Evolutionary conservation across 2,329 filamentous ascomycete genomes (phyloP).

Genomic region (Fusarium tjaetaba): DNA sequence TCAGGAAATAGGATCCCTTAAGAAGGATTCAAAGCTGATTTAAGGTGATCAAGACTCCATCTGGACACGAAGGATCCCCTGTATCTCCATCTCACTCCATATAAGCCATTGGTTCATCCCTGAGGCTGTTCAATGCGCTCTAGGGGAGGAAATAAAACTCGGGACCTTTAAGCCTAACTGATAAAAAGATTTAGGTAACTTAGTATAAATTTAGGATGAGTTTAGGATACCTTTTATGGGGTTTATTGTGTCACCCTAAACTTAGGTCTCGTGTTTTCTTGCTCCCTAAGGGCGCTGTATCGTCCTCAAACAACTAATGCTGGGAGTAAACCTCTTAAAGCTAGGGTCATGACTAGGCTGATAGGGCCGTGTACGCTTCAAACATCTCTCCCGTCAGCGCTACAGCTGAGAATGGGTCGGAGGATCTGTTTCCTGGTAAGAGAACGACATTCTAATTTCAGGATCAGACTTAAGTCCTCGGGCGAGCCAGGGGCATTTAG

Average conservation of each 20-base stretch:
- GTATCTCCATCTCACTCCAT: slow-evolving; percentile 5
- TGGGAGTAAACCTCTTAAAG: neutral
- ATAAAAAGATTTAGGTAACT: no score
- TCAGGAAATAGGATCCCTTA: neutral
- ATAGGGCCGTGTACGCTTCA: slow-evolving; percentile 9
- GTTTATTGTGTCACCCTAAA: no score
- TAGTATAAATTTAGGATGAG: no score
- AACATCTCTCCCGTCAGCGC: neutral
- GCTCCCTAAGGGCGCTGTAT: no score
- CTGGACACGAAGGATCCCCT: slow-evolving; percentile 13
- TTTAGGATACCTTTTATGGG: no score
- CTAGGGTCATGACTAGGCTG: slow-evolving; percentile 8
- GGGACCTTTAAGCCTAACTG: no score
- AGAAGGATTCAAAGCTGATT: slow-evolving; percentile 2
- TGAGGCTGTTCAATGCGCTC: neutral
- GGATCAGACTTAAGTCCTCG: slow-evolving; percentile 1
- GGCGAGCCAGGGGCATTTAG: slow-evolving; percentile 12
- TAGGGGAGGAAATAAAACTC: no score
- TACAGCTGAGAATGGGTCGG: slow-evolving; percentile 1
- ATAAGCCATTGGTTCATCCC: neutral
- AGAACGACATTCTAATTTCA: slow-evolving; percentile 21
- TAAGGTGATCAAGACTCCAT: slow-evolving; percentile 7
- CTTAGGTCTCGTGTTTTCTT: no score
- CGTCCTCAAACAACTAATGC: slow-evolving; percentile 4
- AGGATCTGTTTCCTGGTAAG: slow-evolving; percentile 24